Percentiles rank a stretch among this genome's conserved stretches.
These are phyloP conservation scores for Candida ponderosae DNA, from an alignment of 805 yeast genomes.

Conservation along the genomic window DNA sequence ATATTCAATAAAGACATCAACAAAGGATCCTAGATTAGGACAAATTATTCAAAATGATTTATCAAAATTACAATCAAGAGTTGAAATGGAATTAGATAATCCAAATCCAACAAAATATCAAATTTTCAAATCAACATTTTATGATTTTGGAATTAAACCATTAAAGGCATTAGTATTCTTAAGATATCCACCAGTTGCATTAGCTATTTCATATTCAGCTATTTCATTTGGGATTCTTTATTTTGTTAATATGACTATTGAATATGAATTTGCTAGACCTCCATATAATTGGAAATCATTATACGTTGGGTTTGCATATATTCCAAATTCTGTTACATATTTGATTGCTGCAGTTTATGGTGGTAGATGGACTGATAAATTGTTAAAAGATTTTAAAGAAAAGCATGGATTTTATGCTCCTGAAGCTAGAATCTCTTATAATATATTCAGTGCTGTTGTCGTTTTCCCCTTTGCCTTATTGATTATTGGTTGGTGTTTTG, in stretches of 20 bases:
- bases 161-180: slow-evolving; percentile 52
- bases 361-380: slow-evolving; percentile 69
- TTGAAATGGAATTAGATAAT: slow-evolving; percentile 18
- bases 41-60: slow-evolving; percentile 17
- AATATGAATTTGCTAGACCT: slow-evolving; percentile 47
- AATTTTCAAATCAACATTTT: slow-evolving; percentile 22
- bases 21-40: slow-evolving; percentile 13
- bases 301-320: slow-evolving; percentile 66
- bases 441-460: slow-evolving; percentile 57
- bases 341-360: slow-evolving; percentile 71
- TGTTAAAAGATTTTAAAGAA: slow-evolving; percentile 43
- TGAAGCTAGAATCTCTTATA: slow-evolving; percentile 73
- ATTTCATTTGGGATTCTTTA: slow-evolving; percentile 67
- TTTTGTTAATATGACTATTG: slow-evolving; percentile 66
- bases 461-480: slow-evolving; percentile 58
- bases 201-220: slow-evolving; percentile 60
- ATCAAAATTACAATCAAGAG: slow-evolving; percentile 14
- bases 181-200: slow-evolving; percentile 64
- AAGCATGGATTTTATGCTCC: slow-evolving; percentile 65
- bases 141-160: slow-evolving; percentile 50
- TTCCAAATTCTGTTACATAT: slow-evolving; percentile 78
- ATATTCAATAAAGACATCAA: slow-evolving; percentile 13
- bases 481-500: slow-evolving; percentile 78
- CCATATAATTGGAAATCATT: slow-evolving; percentile 69
- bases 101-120: slow-evolving; percentile 11